A percentile compares a stretch with the other conserved stretches of the same genome.
These are phyloP conservation scores for Postia placenta DNA, from an alignment of 768 basidiomycete genomes.

Conservation along the genomic window DNA sequence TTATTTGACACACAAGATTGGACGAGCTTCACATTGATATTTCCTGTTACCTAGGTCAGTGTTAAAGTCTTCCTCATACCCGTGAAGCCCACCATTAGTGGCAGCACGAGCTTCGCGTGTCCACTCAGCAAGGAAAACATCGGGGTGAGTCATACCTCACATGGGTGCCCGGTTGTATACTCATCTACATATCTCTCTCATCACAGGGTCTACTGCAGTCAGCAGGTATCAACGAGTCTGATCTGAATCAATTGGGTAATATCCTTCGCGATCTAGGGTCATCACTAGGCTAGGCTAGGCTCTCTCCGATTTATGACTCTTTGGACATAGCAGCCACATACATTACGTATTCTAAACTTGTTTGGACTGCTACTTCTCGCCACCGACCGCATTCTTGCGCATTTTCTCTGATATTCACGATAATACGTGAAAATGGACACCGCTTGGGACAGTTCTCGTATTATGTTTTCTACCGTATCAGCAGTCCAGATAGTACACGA, in stretches of 20 bases:
- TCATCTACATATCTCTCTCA: too few relatives aligned
- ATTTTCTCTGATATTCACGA: too few relatives aligned
- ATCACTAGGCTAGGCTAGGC: slow-evolving; percentile 1
- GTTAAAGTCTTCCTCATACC: slow-evolving; percentile 59
- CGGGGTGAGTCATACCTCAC: slow-evolving; percentile 20
- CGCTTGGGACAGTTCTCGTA: too few relatives aligned
- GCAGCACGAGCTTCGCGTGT: slow-evolving; percentile 56
- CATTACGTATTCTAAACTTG: too few relatives aligned
- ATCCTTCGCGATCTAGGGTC: not conserved
- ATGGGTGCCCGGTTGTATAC: not conserved
- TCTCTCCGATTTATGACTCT: too few relatives aligned
- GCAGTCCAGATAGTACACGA: too few relatives aligned
- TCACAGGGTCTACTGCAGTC: slow-evolving; percentile 6
- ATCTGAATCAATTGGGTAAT: too few relatives aligned
- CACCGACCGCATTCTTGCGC: too few relatives aligned
- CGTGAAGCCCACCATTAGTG: slow-evolving; percentile 60
- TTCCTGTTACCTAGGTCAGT: slow-evolving; percentile 55
- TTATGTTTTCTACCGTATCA: too few relatives aligned
- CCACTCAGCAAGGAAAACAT: slow-evolving; percentile 40
- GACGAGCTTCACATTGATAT: slow-evolving; percentile 1
- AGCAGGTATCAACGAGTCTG: slow-evolving; percentile 9
- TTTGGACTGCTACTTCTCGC: too few relatives aligned
- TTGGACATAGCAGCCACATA: too few relatives aligned
- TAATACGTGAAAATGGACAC: too few relatives aligned
- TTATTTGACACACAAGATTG: not conserved